A percentile compares a stretch with the other conserved stretches of the same genome.
Evolutionary conservation across 2,329 filamentous ascomycete species (phyloP).

Genomic region (Diaporthe citri): DNA sequence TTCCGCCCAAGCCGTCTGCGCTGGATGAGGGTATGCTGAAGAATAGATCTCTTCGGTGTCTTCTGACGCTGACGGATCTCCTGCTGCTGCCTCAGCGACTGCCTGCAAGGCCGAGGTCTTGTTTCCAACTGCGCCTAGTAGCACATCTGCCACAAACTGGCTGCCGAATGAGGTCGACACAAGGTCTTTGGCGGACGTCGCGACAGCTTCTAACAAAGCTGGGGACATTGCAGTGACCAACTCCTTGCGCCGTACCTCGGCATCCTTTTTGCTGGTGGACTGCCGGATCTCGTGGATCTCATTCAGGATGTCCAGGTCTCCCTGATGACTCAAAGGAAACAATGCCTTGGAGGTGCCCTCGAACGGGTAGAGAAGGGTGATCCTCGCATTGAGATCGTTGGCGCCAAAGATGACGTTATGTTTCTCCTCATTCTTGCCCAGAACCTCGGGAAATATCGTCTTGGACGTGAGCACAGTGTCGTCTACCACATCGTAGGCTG

Average conservation of each 20-base stretch:
- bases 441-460: constrained; percentile 86
- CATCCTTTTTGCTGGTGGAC: constrained; percentile 93
- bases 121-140: constrained; percentile 82
- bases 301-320: constrained; percentile 77
- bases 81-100: constrained; percentile 72
- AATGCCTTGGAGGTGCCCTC: constrained; percentile 73
- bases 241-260: constrained; percentile 80
- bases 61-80: constrained; percentile 60
- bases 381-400: constrained; percentile 74
- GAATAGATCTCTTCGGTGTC: constrained; percentile 54
- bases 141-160: constrained; percentile 85
- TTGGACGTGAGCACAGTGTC: constrained; percentile 92
- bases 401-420: constrained; percentile 75
- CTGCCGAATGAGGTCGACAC: constrained; percentile 84
- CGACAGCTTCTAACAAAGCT: constrained; percentile 80
- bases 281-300: constrained; percentile 85
- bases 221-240: constrained; percentile 81
- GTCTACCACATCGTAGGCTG: constrained; percentile 91
- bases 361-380: constrained; percentile 84
- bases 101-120: constrained; percentile 81
- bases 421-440: constrained; percentile 77
- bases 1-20: constrained; percentile 73
- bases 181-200: constrained; percentile 75
- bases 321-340: constrained; percentile 72
- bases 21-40: constrained; percentile 65